Conservation (phyloP, 2,329 filamentous ascomycete genomes). For the Tolypocladium tundrense region DNA sequence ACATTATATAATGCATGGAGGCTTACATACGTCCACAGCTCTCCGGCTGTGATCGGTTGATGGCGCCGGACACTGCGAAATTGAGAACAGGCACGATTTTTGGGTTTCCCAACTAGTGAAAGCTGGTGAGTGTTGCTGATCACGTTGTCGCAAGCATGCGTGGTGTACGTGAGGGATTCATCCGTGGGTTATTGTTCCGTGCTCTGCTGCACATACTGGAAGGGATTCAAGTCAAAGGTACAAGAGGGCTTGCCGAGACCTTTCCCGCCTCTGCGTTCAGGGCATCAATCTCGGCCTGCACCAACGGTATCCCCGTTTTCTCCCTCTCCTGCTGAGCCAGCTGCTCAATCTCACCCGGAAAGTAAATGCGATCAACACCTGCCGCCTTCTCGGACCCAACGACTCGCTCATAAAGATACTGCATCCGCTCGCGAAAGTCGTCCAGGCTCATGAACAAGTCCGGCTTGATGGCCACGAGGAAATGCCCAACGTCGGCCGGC, state of each 20-base stretch:
- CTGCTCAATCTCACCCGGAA: slow-evolving; percentile 54
- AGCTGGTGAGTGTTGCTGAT: no score
- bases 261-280: slow-evolving; percentile 42
- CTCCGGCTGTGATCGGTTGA: no score
- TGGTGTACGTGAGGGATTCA: no score
- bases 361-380: slow-evolving; percentile 49
- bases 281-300: slow-evolving; percentile 43
- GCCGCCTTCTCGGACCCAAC: slow-evolving; percentile 42
- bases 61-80: no score
- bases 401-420: slow-evolving; percentile 42
- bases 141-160: no score
- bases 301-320: slow-evolving; percentile 47
- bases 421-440: slow-evolving; percentile 56
- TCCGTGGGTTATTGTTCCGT: no score
- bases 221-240: neutral
- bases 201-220: no score
- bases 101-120: no score
- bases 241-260: slow-evolving; percentile 23
- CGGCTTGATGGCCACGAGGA: slow-evolving; percentile 61
- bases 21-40: no score
- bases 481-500: slow-evolving; percentile 64
- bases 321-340: slow-evolving; percentile 38
- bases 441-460: slow-evolving; percentile 63
- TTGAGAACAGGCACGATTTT: no score
- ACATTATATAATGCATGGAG: no score